phyloP scores from a whole-genome alignment of 352 stramenopile genomes.

The Elongisporangium anandrum region DNA sequence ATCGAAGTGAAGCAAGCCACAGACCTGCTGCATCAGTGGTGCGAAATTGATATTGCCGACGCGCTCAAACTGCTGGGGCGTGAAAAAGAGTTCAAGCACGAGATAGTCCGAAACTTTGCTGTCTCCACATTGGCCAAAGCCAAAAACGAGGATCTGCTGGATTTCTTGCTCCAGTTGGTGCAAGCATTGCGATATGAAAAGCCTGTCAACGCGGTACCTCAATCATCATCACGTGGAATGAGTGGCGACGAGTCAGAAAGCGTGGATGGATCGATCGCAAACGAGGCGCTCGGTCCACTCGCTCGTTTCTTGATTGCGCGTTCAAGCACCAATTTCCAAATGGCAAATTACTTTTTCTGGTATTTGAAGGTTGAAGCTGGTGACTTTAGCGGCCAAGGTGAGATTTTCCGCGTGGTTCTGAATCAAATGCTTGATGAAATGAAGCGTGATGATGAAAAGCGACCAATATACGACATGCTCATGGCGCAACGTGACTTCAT shows the following conservation, averaged over 20 bases:
- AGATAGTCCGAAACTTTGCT: slow-evolving; percentile 94
- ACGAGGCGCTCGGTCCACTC: slow-evolving; percentile 69
- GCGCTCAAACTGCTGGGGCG: slow-evolving; percentile 96
- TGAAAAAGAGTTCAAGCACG: slow-evolving; percentile 87
- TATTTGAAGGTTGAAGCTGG: slow-evolving; percentile 79
- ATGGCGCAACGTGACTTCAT: slow-evolving; percentile 93
- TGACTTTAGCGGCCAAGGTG: slow-evolving; percentile 63
- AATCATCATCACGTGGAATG: slow-evolving; percentile 27
- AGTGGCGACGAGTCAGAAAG: slow-evolving; percentile 38
- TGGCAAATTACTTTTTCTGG: slow-evolving; percentile 99
- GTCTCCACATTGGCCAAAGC: slow-evolving; percentile 93
- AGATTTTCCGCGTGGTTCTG: slow-evolving; percentile 76
- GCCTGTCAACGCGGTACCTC: slow-evolving; percentile 16
- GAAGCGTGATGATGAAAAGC: slow-evolving; percentile 89
- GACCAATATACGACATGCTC: slow-evolving; percentile 88
- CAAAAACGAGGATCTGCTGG: slow-evolving; percentile 96
- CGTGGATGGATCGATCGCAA: slow-evolving; percentile 32
- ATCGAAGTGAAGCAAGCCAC: slow-evolving; percentile 94
- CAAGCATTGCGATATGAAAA: slow-evolving; percentile 95
- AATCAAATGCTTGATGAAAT: slow-evolving; percentile 94
- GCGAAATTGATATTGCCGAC: slow-evolving; percentile 96
- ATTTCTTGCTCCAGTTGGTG: slow-evolving; percentile 98
- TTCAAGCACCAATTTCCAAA: slow-evolving; percentile 91
- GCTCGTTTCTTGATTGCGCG: slow-evolving; percentile 94
- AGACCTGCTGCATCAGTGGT: slow-evolving; percentile 77